A percentile compares a stretch with the other conserved stretches of the same genome.
These are phyloP conservation scores for Venturia carpophila DNA, from an alignment of 2,329 filamentous ascomycete species.

Conservation along the genomic window DNA sequence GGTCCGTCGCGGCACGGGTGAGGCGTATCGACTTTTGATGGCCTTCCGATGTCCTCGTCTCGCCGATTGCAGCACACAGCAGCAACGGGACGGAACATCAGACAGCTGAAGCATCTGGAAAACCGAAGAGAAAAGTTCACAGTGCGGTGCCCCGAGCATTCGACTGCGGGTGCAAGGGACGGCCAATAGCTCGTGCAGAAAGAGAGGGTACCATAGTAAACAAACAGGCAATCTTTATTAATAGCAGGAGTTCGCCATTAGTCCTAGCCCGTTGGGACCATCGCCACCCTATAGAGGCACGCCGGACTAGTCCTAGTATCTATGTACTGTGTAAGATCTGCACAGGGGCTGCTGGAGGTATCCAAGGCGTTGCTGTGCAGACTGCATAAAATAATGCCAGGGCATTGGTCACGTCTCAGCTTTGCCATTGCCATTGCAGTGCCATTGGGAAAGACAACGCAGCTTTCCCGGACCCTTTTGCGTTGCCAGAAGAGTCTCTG, in stretches of 20 bases:
- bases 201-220: neutral
- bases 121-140: neutral
- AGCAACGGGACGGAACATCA: neutral
- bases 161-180: neutral
- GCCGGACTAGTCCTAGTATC: too few relatives aligned
- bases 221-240: slow-evolving; percentile 1
- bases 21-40: neutral
- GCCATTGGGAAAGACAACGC: neutral
- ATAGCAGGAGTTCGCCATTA: neutral
- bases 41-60: neutral
- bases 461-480: neutral
- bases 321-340: neutral
- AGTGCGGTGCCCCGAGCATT: neutral
- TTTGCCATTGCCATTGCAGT: neutral
- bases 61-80: neutral
- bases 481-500: neutral
- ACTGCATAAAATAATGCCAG: neutral
- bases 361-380: neutral
- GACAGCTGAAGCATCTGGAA: neutral
- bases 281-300: neutral
- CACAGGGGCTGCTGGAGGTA: neutral
- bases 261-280: slow-evolving; percentile 9
- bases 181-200: slow-evolving; percentile 5
- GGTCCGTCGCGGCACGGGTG: neutral
- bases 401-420: neutral